phyloP scores from a whole-genome alignment of 148 eudicot species.

The Simmondsia chinensis region DNA sequence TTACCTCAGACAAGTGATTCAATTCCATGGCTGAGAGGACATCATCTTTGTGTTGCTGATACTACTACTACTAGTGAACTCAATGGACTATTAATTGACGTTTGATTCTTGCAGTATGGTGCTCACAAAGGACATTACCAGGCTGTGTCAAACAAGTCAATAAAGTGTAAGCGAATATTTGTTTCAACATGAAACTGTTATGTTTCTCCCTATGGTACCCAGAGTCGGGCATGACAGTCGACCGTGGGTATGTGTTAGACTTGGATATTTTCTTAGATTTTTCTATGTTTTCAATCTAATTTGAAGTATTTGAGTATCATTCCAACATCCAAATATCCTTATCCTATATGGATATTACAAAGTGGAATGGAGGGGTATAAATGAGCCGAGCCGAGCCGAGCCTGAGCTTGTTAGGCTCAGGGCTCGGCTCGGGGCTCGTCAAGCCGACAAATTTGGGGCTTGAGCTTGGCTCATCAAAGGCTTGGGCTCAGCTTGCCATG shows the following conservation, averaged over 20 bases:
- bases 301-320: too few species aligned
- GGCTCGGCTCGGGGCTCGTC: too few species aligned
- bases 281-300: background rate
- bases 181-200: background rate
- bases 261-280: background rate
- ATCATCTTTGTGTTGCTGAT: background rate
- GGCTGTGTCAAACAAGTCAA: conserved; percentile 10
- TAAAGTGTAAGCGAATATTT: conserved; percentile 32
- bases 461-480: too few species aligned
- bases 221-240: background rate
- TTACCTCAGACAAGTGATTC: too few species aligned
- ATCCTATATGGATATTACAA: too few species aligned
- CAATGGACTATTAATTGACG: background rate
- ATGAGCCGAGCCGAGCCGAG: too few species aligned
- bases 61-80: too few species aligned
- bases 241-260: background rate
- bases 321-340: too few species aligned
- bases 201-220: background rate
- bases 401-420: too few species aligned
- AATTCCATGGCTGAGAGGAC: background rate
- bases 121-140: conserved; percentile 7
- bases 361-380: too few species aligned
- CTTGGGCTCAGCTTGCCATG: too few species aligned
- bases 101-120: conserved; percentile 18
- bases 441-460: too few species aligned